Evolutionary conservation across 1,284 basidiomycete species (phyloP).

Genomic region (Ustilago loliicola): DNA sequence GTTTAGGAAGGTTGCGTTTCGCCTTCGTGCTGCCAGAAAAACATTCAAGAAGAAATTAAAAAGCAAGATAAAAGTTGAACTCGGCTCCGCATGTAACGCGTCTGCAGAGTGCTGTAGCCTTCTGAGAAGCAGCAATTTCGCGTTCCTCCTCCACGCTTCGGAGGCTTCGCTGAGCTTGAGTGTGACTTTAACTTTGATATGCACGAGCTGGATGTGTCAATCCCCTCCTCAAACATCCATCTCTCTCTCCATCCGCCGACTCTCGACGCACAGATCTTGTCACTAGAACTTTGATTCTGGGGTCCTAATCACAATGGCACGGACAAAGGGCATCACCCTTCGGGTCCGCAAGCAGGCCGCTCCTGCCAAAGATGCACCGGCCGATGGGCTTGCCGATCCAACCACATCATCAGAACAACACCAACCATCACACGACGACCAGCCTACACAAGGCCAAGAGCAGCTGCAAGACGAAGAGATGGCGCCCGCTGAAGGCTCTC

Average conservation of each 20-base stretch:
- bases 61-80: background rate
- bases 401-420: background rate
- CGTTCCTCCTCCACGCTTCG: constrained; percentile 13
- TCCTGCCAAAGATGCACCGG: constrained; percentile 14
- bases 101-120: background rate
- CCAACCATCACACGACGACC: constrained; percentile 5
- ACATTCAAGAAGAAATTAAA: constrained; percentile 4
- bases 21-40: background rate
- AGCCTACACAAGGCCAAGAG: background rate
- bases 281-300: background rate
- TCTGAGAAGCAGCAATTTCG: too few relatives aligned
- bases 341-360: constrained; percentile 38
- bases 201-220: constrained; percentile 9
- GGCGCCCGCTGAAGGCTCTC: constrained; percentile 16
- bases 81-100: constrained; percentile 16
- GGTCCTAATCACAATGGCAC: constrained; percentile 23
- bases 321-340: constrained; percentile 50
- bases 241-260: background rate
- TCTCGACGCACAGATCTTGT: background rate
- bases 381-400: background rate
- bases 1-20: background rate
- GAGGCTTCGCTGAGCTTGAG: constrained; percentile 6
- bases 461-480: constrained; percentile 32
- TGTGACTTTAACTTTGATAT: constrained; percentile 4
- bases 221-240: constrained; percentile 7